Conservation (phyloP, 176 grass and related monocot species). For the Olyra latifolia region DNA sequence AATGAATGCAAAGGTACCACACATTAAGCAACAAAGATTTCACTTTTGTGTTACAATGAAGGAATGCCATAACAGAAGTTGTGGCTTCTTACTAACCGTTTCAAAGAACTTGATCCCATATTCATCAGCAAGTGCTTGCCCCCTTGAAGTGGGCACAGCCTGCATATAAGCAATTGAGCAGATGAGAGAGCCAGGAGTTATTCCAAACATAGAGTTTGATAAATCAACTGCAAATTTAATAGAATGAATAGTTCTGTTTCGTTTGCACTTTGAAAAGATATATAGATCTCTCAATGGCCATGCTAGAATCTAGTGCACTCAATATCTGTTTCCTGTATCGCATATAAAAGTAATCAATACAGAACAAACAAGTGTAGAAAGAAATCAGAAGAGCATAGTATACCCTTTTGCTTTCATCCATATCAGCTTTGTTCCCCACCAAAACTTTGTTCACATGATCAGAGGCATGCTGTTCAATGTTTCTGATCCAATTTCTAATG, state of each 20-base stretch:
- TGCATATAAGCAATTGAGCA: slow-evolving; percentile 22
- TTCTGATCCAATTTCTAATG: slow-evolving; percentile 79
- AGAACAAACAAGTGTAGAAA: background rate
- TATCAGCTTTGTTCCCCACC: slow-evolving; percentile 72
- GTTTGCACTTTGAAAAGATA: background rate
- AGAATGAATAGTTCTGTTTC: background rate
- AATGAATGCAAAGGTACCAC: background rate
- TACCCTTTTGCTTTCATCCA: slow-evolving; percentile 80
- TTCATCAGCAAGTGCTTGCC: slow-evolving; percentile 79
- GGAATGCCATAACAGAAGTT: slow-evolving; percentile 1
- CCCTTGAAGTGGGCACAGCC: slow-evolving; percentile 75
- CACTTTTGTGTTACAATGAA: background rate
- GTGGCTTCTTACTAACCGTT: slow-evolving; percentile 51
- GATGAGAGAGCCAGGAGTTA: background rate
- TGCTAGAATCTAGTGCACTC: background rate
- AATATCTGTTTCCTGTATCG: background rate
- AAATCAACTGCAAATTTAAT: background rate
- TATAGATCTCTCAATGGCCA: background rate
- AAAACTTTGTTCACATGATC: slow-evolving; percentile 68
- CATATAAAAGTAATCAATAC: background rate
- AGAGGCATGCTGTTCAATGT: slow-evolving; percentile 73
- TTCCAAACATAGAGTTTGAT: background rate
- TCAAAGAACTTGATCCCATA: slow-evolving; percentile 86
- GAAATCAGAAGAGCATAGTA: background rate
- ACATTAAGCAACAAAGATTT: background rate